Conservation (phyloP, 371 early-diverging fungal species). For the Mucor mucedo region DNA sequence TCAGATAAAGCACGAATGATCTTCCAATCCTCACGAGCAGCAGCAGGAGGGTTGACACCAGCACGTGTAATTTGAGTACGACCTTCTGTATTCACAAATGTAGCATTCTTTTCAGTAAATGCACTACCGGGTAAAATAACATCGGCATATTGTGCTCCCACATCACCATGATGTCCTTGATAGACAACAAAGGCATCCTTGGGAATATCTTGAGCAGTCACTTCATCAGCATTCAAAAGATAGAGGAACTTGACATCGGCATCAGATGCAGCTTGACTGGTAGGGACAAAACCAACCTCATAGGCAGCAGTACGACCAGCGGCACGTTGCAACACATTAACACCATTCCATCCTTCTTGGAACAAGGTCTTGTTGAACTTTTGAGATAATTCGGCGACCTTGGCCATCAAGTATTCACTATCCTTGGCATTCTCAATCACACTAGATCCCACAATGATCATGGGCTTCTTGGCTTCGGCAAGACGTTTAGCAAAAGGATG, state of each 20-base stretch:
- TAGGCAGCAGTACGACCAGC: constrained; percentile 89
- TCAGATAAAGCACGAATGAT: constrained; percentile 96
- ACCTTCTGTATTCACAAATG: constrained; percentile 93
- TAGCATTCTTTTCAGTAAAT: constrained; percentile 96
- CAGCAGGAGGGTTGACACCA: constrained; percentile 90
- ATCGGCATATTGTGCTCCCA: constrained; percentile 93
- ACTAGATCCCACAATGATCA: constrained; percentile 89
- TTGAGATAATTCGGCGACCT: constrained; percentile 71
- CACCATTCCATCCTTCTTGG: constrained; percentile 87
- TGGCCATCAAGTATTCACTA: constrained; percentile 69
- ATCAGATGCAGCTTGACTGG: constrained; percentile 46
- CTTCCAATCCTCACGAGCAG: constrained; percentile 98
- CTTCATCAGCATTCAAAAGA: constrained; percentile 92
- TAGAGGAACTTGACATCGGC: constrained; percentile 80
- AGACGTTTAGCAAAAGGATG: constrained; percentile 82
- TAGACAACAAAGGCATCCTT: constrained; percentile 96
- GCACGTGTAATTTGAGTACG: constrained; percentile 92
- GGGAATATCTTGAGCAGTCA: constrained; percentile 76
- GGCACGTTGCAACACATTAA: constrained; percentile 89
- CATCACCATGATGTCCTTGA: constrained; percentile 98
- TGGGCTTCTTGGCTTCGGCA: constrained; percentile 85
- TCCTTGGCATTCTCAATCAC: constrained; percentile 80
- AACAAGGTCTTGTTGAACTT: constrained; percentile 72
- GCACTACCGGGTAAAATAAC: constrained; percentile 96
- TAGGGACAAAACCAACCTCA: constrained; percentile 87